These are phyloP conservation scores for Dillenia suffruticosa DNA, from an alignment of 164 flowering plant species.

Conservation along the genomic window DNA sequence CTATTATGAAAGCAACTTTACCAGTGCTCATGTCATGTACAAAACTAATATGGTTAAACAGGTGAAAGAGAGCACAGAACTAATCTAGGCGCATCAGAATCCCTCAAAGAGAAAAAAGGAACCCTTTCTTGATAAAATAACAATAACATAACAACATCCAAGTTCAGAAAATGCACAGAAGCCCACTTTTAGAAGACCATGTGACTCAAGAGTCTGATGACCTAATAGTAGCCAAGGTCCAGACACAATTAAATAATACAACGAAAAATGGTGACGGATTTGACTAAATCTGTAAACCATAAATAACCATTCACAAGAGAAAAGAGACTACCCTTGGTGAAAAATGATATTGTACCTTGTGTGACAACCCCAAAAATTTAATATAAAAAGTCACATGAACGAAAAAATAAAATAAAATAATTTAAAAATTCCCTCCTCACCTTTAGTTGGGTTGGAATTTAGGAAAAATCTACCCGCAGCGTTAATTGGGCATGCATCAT, in stretches of 20 bases:
- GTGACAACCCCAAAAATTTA: no score
- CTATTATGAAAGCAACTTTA: constrained; percentile 11
- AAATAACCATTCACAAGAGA: no score
- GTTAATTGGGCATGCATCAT: no score
- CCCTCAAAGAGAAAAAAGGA: neutral
- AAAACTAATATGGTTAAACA: constrained; percentile 3
- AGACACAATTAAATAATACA: neutral
- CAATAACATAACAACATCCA: constrained; percentile 1
- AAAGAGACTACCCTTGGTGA: no score
- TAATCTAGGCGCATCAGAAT: neutral
- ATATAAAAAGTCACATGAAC: no score
- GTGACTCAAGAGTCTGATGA: neutral
- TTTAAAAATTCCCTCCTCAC: no score
- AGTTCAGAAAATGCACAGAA: neutral
- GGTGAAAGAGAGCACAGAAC: constrained; percentile 6
- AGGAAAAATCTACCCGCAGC: no score
- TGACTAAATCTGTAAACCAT: no score
- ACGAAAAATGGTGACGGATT: neutral
- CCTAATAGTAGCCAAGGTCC: neutral
- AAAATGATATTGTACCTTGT: no score
- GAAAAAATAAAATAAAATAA: no score
- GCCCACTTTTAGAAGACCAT: no score
- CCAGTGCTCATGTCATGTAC: constrained; percentile 5
- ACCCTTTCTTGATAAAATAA: neutral
- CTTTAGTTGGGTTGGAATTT: no score